phyloP scores from a whole-genome alignment of 2,329 filamentous ascomycete species.

The Chalaropsis ovoidea region DNA sequence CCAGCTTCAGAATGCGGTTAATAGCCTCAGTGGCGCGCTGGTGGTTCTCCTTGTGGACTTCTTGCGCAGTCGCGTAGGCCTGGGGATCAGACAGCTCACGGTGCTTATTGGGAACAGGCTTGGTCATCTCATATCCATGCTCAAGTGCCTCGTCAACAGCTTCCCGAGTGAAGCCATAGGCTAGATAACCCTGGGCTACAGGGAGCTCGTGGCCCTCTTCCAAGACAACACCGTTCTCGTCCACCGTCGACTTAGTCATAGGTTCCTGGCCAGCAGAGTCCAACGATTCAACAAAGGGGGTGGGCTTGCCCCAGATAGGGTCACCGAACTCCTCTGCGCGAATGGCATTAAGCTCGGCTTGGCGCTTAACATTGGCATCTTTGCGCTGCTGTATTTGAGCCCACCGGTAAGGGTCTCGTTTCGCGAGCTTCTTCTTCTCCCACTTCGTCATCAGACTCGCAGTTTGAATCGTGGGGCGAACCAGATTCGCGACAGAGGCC shows the following conservation, averaged over 20 bases:
- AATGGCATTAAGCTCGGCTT: conserved; percentile 55
- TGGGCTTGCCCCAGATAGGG: conserved; percentile 66
- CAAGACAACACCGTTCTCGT: conserved; percentile 37
- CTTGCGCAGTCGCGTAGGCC: conserved; percentile 30
- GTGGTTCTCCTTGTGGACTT: conserved; percentile 47
- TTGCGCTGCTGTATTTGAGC: conserved; percentile 76
- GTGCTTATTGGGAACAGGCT: conserved; percentile 39
- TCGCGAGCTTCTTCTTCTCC: conserved; percentile 54
- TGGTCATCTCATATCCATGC: conserved; percentile 58
- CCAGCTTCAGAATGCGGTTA: conserved; percentile 64
- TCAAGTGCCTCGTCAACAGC: conserved; percentile 58
- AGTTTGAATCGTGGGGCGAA: conserved; percentile 52
- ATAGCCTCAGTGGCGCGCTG: conserved; percentile 64
- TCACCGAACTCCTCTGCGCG: conserved; percentile 60
- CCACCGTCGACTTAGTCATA: conserved; percentile 33
- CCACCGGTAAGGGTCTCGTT: conserved; percentile 71
- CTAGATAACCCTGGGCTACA: conserved; percentile 49
- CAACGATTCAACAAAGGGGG: conserved; percentile 75
- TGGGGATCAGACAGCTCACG: conserved; percentile 31
- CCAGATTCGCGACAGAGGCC: conserved; percentile 36
- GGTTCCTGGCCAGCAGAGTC: conserved; percentile 49
- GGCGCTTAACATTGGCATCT: conserved; percentile 68
- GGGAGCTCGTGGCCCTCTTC: conserved; percentile 37
- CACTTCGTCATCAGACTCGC: conserved; percentile 50
- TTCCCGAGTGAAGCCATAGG: conserved; percentile 60